Conservation (phyloP, 805 yeast genomes). For the Candida broadrunensis region DNA sequence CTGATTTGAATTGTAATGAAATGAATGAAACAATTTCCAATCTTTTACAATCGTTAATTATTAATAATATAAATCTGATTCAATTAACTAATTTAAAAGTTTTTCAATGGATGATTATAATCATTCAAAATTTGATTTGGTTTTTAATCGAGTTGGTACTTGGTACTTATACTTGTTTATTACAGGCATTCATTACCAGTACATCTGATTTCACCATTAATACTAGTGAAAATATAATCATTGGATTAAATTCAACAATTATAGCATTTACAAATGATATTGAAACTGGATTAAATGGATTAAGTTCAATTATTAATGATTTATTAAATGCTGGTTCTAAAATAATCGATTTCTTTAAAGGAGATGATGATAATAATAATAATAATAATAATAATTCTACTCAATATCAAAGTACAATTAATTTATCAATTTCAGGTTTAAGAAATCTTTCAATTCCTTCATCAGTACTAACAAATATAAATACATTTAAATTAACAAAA, state of each 20-base stretch:
- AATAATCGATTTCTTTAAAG: constrained; percentile 41
- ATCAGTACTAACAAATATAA: constrained; percentile 57
- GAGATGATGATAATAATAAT: constrained; percentile 23
- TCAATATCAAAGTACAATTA: constrained; percentile 45
- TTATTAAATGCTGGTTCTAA: constrained; percentile 41
- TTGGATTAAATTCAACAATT: constrained; percentile 59
- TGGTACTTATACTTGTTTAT: constrained; percentile 85
- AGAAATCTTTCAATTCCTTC: constrained; percentile 62
- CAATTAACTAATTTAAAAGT: constrained; percentile 39
- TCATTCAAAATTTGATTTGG: constrained; percentile 54
- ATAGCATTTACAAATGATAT: constrained; percentile 54
- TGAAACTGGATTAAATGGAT: constrained; percentile 60
- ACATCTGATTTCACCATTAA: constrained; percentile 70
- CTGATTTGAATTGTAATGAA: not conserved
- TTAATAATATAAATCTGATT: constrained; percentile 48
- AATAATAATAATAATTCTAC: constrained; percentile 15
- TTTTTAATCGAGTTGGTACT: constrained; percentile 70
- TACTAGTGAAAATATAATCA: constrained; percentile 62
- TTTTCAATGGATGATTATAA: constrained; percentile 45
- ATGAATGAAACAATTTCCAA: not conserved
- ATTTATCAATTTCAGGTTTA: constrained; percentile 55
- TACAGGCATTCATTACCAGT: constrained; percentile 72
- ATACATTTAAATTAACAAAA: constrained; percentile 39
- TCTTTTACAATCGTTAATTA: constrained; percentile 2
- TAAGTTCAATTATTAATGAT: constrained; percentile 57